Evolutionary conservation across 164 flowering plant species (phyloP), one percentile per base, ranked within the genome.

Genomic region (Liriodendron chinense): DNA sequence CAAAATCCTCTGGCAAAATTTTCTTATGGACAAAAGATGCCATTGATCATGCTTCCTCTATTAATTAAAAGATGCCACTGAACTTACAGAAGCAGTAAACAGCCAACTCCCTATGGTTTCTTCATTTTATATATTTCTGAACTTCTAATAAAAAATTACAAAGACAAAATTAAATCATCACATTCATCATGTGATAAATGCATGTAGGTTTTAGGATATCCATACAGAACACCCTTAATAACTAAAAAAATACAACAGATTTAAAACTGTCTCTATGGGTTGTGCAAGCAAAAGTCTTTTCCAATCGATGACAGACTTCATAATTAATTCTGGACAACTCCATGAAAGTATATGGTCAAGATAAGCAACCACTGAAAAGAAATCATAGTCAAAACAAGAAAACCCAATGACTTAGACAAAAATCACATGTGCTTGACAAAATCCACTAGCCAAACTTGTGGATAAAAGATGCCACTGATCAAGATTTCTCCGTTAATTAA

Each of bases 241-340:
- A 34, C 43, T 34, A 34, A 34, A 34, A 34, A 34, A 34, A 34
- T 34, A 34, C 43, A 34, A 34, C 3, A 34, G 43, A 34, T 7
- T 34, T 34, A 4, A 34, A 34, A 61, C 43, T 0, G 5, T 34
- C 43, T 96, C 97, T 69, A 90, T 97, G 70, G 97, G 96, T 80
- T 94, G 97, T 24, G 86, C 83, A n/a, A 98, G 99, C 81, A 96
- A 83, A 65, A 91, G 81, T 94, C 99, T 83, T 91, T 96, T 47
- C 97, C 98, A 82, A 96, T 94, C 72, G 99, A 94, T 85, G 94
- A 94, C 78, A 94, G 88, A 89, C 92, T 96, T 98, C 99, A 96
- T 97, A 94, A 34, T 34, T 96, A 68, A 96, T 91, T 96, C 99
- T 96, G 91, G 81, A 83, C 23, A 83, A 84, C 85, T 81, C 92